Evolutionary conservation across 139 green algal genomes (phyloP), one percentile per base, ranked within the genome.

Genomic region (Eudorina sp.): DNA sequence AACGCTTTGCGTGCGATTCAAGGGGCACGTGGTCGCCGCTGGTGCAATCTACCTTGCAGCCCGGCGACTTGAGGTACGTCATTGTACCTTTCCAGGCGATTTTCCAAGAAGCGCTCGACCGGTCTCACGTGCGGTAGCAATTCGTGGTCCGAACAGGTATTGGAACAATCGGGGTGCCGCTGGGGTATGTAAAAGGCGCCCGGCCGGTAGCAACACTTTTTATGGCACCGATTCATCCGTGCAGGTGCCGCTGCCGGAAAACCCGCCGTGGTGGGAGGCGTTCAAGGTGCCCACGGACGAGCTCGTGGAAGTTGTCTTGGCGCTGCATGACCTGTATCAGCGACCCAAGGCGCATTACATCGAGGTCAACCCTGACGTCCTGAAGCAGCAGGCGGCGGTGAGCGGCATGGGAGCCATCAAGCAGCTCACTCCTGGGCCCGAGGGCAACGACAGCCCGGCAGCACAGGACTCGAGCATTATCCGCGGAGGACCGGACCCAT

Each of bases 21-120:
- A 95, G 64, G 85, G 92, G 41, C 92, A 98, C 72, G 91, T 94
- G 8, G 92, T 99, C 14, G 97, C 97, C 4, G 98, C 95, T 53
- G 97, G 94, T 31, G 92, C 95, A 40, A 97, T 99, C 78, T 98
- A 97, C 88, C 88, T 96, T 0, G 96, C 96, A 4, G 95, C 96
- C 0, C 85, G 97, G 16, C 91, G 92, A 16, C 76, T 96, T 25
- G 77, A 95, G 88, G 95, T 98, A 85, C 27, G 64, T 38, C 14
- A 1, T 74, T 4, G 13, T 58, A 58, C 51, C 51, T 25, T n/a
- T n/a, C n/a, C n/a, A n/a, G n/a, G n/a, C n/a, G 27, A 34, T 72
- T 66, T 66, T 5, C 7, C 23, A 66, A 66, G 55, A 3, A 25
- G 27, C 23, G 3, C 23, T 23, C 55, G 55, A 66, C 55, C 29